These are phyloP conservation scores for Lunasporangiospora selenospora DNA, from an alignment of 192 early-diverging fungal species.

Conservation along the genomic window DNA sequence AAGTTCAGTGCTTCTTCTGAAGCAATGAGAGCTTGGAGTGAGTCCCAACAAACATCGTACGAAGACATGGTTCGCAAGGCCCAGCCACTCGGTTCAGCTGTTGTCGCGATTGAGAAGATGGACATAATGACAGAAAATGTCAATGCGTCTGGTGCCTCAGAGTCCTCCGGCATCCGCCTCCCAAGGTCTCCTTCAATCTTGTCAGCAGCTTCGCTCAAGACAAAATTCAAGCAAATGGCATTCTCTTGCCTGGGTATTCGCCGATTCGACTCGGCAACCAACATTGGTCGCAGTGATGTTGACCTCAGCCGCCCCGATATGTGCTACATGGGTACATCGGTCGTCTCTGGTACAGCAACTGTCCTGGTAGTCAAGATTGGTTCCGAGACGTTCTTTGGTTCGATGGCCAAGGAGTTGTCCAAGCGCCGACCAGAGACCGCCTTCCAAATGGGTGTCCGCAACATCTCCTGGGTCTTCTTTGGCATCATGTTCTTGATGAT, in stretches of 20 bases:
- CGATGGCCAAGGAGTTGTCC: conserved; percentile 48
- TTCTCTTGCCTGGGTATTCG: conserved; percentile 36
- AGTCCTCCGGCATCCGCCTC: no score
- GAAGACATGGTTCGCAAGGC: conserved; percentile 8
- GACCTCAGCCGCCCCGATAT: conserved; percentile 37
- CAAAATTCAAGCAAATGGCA: conserved; percentile 5
- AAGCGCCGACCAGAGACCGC: conserved; percentile 38
- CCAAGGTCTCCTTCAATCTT: no score
- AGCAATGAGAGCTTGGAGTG: conserved; percentile 11
- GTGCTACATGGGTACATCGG: conserved; percentile 55
- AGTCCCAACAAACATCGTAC: conserved; percentile 7
- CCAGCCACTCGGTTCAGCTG: conserved; percentile 5
- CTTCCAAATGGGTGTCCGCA: conserved; percentile 54
- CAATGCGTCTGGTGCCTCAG: no score
- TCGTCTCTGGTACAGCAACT: conserved; percentile 56
- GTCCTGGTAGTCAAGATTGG: conserved; percentile 56
- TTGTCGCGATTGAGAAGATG: conserved; percentile 17
- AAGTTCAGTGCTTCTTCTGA: conserved; percentile 34
- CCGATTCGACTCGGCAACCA: conserved; percentile 14
- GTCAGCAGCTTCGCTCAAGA: conserved; percentile 3
- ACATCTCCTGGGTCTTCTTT: conserved; percentile 54
- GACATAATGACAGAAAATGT: neutral
- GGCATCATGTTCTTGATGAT: conserved; percentile 52
- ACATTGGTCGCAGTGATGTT: neutral
- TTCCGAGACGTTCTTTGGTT: conserved; percentile 51